Evolutionary conservation across 2,329 filamentous ascomycete species (phyloP).

Genomic region (Claviceps capensis): DNA sequence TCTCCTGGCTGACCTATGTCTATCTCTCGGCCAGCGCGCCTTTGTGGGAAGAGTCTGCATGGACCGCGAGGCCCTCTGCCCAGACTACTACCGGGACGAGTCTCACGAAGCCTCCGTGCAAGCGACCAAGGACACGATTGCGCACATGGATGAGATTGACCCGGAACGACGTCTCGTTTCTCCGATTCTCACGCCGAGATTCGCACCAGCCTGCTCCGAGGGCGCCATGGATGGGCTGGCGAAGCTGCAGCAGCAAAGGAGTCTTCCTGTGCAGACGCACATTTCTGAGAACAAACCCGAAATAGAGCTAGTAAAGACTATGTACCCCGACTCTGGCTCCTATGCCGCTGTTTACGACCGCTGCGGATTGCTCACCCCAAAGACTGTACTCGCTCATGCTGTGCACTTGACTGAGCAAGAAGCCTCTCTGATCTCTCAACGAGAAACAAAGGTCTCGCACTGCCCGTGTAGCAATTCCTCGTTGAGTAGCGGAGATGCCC

Average conservation of each 20-base stretch:
- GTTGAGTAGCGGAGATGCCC: slow-evolving; percentile 65
- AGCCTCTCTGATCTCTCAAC: slow-evolving; percentile 44
- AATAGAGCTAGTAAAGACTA: slow-evolving; percentile 50
- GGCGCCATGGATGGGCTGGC: slow-evolving; percentile 52
- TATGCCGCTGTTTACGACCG: slow-evolving; percentile 75
- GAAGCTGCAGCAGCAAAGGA: slow-evolving; percentile 44
- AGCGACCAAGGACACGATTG: slow-evolving; percentile 45
- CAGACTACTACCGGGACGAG: slow-evolving; percentile 67
- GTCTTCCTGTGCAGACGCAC: slow-evolving; percentile 73
- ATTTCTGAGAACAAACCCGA: slow-evolving; percentile 73
- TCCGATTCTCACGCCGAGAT: slow-evolving; percentile 67
- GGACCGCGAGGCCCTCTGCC: slow-evolving; percentile 55
- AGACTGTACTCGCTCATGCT: slow-evolving; percentile 76
- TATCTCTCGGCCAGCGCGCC: slow-evolving; percentile 69
- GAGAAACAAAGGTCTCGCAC: slow-evolving; percentile 59
- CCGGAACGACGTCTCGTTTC: slow-evolving; percentile 49
- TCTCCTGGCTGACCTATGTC: slow-evolving; percentile 71
- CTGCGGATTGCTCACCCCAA: slow-evolving; percentile 51
- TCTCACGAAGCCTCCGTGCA: slow-evolving; percentile 42
- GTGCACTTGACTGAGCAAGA: slow-evolving; percentile 62
- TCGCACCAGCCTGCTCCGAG: slow-evolving; percentile 47
- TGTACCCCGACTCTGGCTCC: slow-evolving; percentile 50
- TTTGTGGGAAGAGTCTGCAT: slow-evolving; percentile 93
- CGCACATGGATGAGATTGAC: slow-evolving; percentile 55
- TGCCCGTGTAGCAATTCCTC: slow-evolving; percentile 80